Base-by-base conservation (phyloP, 2,329 filamentous ascomycete genomes). In the Aspergillus candidus region DNA sequence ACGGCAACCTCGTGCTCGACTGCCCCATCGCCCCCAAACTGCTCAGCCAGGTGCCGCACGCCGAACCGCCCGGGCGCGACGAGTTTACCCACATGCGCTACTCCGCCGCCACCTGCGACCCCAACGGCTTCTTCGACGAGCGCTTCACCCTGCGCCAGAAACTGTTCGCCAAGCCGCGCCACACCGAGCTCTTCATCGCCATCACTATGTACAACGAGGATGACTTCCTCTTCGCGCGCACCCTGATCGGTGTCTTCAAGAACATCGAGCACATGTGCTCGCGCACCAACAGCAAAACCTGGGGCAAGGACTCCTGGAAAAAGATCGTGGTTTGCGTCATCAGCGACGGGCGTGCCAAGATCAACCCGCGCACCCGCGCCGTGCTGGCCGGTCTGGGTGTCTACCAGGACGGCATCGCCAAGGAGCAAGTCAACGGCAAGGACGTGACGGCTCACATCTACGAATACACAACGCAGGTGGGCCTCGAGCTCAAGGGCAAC, bases 151-250 rank as follows among this genome's bases (percentile, higher is more conserved):
- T 97, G 47, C 86, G 91, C 50, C 91, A 97, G 69, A 84, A 82
- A 62, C 79, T 97, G 17, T 96, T 96, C 62, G 88, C 88, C 44
- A 96, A 95, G 67, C 85, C 88, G 3, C 78, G 91, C 43, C 87
- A 95, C 61, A 96, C 91, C 0, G 91, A 97, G 70, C 74, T 97
- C 2, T 96, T 97, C 68, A 95, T 97, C 58, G 91, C 90, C 30
- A 82, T 97, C 42, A 97, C 91, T 46, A 96, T 96, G 91, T 98
- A 98, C 73, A 98, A 98, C 62, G 93, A 98, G 62, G 91, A 98
- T 65, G 93, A 98, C 58, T 83, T 97, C 53, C 75, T 96, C 47
- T 96, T 98, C 63, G 89, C 93, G 17, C 83, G 93, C 34, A 97
- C 93, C 4, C 88, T 98, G 88, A 87, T 84, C 39, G 93, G 93